Conservation (phyloP, 352 stramenopile species). For the Peronospora farinosa region DNA sequence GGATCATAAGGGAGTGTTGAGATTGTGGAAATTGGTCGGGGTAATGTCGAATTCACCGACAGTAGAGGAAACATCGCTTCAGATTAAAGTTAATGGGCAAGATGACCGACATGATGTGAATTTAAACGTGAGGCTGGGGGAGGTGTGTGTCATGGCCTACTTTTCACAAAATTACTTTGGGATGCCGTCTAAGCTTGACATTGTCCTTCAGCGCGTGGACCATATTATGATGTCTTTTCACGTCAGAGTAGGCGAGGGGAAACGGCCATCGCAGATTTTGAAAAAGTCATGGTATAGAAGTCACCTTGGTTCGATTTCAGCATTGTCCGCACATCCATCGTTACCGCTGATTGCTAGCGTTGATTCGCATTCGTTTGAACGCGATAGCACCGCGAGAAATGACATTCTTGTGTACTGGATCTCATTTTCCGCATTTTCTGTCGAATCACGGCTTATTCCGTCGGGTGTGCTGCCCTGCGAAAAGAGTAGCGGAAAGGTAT, state of each 20-base stretch:
- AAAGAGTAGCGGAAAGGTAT: slow-evolving; percentile 36
- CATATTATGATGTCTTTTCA: slow-evolving; percentile 75
- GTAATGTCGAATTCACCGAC: slow-evolving; percentile 27
- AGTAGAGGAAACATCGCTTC: slow-evolving; percentile 53
- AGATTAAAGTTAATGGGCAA: slow-evolving; percentile 68
- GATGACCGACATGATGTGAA: slow-evolving; percentile 17
- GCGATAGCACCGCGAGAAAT: slow-evolving; percentile 20
- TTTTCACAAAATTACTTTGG: slow-evolving; percentile 71
- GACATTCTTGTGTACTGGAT: slow-evolving; percentile 83
- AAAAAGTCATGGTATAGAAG: slow-evolving; percentile 79
- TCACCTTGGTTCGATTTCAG: slow-evolving; percentile 59
- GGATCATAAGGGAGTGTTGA: slow-evolving; percentile 53
- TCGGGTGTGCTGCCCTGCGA: slow-evolving; percentile 63
- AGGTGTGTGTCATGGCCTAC: slow-evolving; percentile 75
- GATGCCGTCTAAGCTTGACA: slow-evolving; percentile 63
- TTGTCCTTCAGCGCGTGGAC: slow-evolving; percentile 68
- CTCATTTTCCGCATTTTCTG: slow-evolving; percentile 78
- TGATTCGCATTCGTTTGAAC: slow-evolving; percentile 26
- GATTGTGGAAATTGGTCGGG: slow-evolving; percentile 58
- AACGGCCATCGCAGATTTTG: slow-evolving; percentile 42
- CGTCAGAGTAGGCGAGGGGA: slow-evolving; percentile 39
- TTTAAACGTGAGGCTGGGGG: slow-evolving; percentile 27
- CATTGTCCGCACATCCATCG: slow-evolving; percentile 68
- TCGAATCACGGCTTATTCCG: slow-evolving; percentile 67
- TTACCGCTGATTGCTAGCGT: slow-evolving; percentile 69